Base-by-base conservation (phyloP, 192 early-diverging fungal genomes). In the Gaertneriomyces semiglobifer region DNA sequence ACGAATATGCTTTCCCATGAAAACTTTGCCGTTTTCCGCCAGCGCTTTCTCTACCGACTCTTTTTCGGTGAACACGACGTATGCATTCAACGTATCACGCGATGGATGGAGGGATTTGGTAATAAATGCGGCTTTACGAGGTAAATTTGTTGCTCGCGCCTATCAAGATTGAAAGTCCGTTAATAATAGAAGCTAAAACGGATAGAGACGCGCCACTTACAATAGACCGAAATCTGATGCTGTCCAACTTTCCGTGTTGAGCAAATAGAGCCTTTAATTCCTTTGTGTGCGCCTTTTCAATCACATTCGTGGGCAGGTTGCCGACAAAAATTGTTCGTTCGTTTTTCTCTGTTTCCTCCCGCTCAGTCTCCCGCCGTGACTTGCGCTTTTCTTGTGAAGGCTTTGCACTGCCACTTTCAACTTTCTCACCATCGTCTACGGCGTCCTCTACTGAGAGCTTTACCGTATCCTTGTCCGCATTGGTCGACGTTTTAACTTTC, bases 301-400 rank as follows among this genome's bases (percentile, higher is more conserved):
- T 80, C 57, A 81, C 87, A 38, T 74, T 60, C 10, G 90, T 81
- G 16, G 88, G 76, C 51, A 98, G 74, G 69, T 98, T 98, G 38
- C 96, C 96, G n/a, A 98, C 83, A 80, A 97, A 98, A 14, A 89
- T 68, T n/a, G 96, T 95, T 48, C 93, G 84, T 51, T 74, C 77
- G 77, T 62, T 85, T 60, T 78, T 62, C 47, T 73, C 60, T 12
- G 52, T 53, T 41, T 12, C 62, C 10, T 69, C 58, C 44, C 33
- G 53, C 79, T 69, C 77, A 63, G 47, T 59, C 69, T 51, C 72
- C 61, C 45, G 60, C 60, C 46, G 56, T 6, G 58, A 60, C 41
- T 60, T 59, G 33, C 79, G 75, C 47, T 79, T 74, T 52, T 74
- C 74, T 40, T 77, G 71, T 16, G 60, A 56, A 56, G 72, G 71